These are phyloP conservation scores for Groenewaldozyma tartarivorans DNA, from an alignment of 805 yeast species.

Conservation along the genomic window DNA sequence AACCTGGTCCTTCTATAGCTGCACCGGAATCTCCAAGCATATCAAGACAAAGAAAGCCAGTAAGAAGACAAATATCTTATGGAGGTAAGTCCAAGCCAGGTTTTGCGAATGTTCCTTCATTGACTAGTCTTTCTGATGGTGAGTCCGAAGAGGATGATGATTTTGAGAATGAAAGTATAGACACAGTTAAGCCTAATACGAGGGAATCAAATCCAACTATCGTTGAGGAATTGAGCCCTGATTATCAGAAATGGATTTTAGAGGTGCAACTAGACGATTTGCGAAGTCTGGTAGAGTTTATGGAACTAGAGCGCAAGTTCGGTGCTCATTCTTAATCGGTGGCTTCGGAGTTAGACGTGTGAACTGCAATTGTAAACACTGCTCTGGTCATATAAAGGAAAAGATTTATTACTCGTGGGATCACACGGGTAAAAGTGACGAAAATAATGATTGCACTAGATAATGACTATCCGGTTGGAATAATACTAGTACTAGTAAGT, in stretches of 20 bases:
- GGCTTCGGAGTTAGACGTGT: too few species aligned
- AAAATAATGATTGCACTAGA: too few species aligned
- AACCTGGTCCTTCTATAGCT: not conserved
- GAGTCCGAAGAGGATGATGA: not conserved
- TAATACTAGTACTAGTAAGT: too few species aligned
- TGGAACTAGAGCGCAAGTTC: conserved; percentile 15
- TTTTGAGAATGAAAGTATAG: not conserved
- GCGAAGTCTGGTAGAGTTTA: conserved; percentile 12
- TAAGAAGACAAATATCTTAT: not conserved
- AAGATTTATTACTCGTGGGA: too few species aligned
- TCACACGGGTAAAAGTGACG: too few species aligned
- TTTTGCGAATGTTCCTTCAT: not conserved
- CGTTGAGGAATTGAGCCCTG: conserved; percentile 1
- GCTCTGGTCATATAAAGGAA: too few species aligned
- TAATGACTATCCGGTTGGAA: too few species aligned
- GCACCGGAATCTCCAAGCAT: not conserved
- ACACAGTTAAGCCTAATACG: not conserved
- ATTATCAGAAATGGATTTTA: conserved; percentile 8
- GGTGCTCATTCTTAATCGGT: too few species aligned
- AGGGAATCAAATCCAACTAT: not conserved
- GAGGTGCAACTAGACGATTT: conserved; percentile 8
- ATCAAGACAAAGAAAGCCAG: not conserved
- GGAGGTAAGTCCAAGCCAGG: not conserved
- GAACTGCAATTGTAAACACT: too few species aligned
- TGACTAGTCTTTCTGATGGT: not conserved